Evolutionary conservation across 1,284 basidiomycete species (phyloP).

Genomic region (Sporisorium scitamineum): DNA sequence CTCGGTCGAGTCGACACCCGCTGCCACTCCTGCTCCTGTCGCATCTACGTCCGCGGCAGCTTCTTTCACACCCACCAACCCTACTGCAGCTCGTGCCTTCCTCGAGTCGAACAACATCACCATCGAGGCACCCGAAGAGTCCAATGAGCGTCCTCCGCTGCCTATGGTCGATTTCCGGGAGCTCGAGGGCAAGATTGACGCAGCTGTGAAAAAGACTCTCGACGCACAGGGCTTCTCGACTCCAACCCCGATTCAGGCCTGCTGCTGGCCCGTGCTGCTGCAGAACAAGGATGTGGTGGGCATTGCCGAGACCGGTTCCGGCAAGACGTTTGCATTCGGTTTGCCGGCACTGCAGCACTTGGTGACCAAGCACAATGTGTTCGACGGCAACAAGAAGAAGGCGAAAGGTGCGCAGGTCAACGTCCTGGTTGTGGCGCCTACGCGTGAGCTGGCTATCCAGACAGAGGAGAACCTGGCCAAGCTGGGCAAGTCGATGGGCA

Average conservation of each 20-base stretch:
- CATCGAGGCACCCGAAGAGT: slow-evolving; percentile 70
- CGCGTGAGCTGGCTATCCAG: slow-evolving; percentile 93
- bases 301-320: slow-evolving; percentile 91
- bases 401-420: slow-evolving; percentile 73
- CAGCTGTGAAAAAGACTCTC: slow-evolving; percentile 74
- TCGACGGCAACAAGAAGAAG: slow-evolving; percentile 54
- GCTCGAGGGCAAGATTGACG: slow-evolving; percentile 76
- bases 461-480: slow-evolving; percentile 86
- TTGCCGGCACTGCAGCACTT: slow-evolving; percentile 85
- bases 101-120: slow-evolving; percentile 66
- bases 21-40: slow-evolving; percentile 45
- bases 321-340: slow-evolving; percentile 96
- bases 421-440: slow-evolving; percentile 89
- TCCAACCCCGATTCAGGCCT: slow-evolving; percentile 95
- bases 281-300: slow-evolving; percentile 89
- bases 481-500: slow-evolving; percentile 81
- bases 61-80: slow-evolving; percentile 63
- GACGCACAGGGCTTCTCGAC: slow-evolving; percentile 80
- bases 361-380: slow-evolving; percentile 70
- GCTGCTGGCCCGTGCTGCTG: slow-evolving; percentile 91
- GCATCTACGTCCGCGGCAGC: slow-evolving; percentile 43
- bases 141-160: slow-evolving; percentile 71
- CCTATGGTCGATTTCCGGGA: slow-evolving; percentile 81
- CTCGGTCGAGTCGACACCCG: slow-evolving; percentile 38
- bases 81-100: slow-evolving; percentile 61